Evolutionary conservation across 768 basidiomycete genomes (phyloP).

Genomic region (Termitomyces eurrhizus): DNA sequence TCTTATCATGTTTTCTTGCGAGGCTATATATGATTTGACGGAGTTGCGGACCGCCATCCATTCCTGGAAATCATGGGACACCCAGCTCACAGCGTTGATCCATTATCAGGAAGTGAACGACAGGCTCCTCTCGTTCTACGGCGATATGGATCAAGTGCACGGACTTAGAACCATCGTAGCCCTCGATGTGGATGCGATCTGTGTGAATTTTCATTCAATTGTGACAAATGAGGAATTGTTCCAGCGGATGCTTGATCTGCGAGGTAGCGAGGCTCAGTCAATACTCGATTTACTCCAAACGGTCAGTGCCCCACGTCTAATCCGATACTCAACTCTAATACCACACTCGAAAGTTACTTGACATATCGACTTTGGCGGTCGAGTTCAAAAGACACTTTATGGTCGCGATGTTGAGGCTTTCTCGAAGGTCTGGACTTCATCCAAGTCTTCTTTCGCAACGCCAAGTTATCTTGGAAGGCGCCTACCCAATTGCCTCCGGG

Average conservation of each 20-base stretch:
- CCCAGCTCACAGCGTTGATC: neutral
- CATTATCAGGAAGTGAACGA: slow-evolving; percentile 1
- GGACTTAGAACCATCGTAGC: slow-evolving; percentile 5
- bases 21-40: slow-evolving; percentile 1
- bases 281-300: slow-evolving; percentile 13
- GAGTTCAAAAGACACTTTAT: slow-evolving; percentile 11
- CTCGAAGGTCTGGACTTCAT: slow-evolving; percentile 23
- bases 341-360: slow-evolving; percentile 5
- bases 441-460: slow-evolving; percentile 21
- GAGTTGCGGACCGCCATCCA: neutral
- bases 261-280: slow-evolving; percentile 6
- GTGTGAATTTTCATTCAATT: slow-evolving; percentile 3
- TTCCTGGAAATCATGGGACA: slow-evolving; percentile 7
- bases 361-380: slow-evolving; percentile 5
- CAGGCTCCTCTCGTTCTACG: slow-evolving; percentile 5
- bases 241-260: slow-evolving; percentile 1
- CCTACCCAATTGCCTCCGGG: slow-evolving; percentile 20
- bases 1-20: slow-evolving; percentile 4
- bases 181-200: slow-evolving; percentile 11
- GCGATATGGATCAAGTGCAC: slow-evolving; percentile 1
- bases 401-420: slow-evolving; percentile 18
- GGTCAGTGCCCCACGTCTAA: neutral
- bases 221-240: slow-evolving; percentile 1
- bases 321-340: neutral
- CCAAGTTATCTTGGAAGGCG: slow-evolving; percentile 8